Conservation (phyloP, 2,329 filamentous ascomycete genomes). For the Ceratocystis smalleyi region DNA sequence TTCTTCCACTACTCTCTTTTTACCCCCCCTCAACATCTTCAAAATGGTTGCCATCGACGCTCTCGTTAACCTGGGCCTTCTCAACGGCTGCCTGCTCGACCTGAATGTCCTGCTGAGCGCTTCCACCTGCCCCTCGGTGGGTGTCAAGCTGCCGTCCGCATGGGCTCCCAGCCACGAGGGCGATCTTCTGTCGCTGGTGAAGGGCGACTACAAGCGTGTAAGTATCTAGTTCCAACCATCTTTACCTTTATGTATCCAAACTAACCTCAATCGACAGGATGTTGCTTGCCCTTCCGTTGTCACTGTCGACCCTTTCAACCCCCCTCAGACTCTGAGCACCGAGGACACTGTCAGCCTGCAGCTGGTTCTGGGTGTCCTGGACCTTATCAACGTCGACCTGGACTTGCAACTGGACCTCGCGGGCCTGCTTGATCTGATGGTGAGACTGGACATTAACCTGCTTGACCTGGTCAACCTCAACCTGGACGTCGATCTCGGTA, state of each 20-base stretch:
- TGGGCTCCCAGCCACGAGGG: neutral
- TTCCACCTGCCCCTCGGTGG: slow-evolving; percentile 5
- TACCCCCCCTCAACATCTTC: neutral
- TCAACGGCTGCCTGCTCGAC: slow-evolving; percentile 14
- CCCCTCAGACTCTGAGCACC: slow-evolving; percentile 1
- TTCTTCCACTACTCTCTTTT: neutral
- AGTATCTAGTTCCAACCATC: slow-evolving; percentile 2
- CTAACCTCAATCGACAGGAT: neutral
- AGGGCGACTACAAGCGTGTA: slow-evolving; percentile 9
- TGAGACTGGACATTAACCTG: slow-evolving; percentile 13
- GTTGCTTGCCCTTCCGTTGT: slow-evolving; percentile 8
- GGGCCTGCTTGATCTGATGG: slow-evolving; percentile 7
- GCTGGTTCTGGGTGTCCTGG: slow-evolving; percentile 11
- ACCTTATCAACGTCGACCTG: slow-evolving; percentile 7
- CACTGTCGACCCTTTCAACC: slow-evolving; percentile 12
- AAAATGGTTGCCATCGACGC: slow-evolving; percentile 16
- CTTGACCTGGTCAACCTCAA: slow-evolving; percentile 14
- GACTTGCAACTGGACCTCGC: slow-evolving; percentile 11
- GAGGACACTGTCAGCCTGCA: slow-evolving; percentile 9
- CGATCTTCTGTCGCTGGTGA: neutral
- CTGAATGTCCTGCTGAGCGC: slow-evolving; percentile 4
- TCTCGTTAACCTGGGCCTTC: slow-evolving; percentile 11
- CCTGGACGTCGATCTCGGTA: slow-evolving; percentile 7
- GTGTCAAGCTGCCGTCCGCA: neutral
- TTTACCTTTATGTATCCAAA: too few species aligned